These are phyloP conservation scores for Gamarada debralockiae DNA, from an alignment of 495 filamentous ascomycete genomes.

Conservation along the genomic window DNA sequence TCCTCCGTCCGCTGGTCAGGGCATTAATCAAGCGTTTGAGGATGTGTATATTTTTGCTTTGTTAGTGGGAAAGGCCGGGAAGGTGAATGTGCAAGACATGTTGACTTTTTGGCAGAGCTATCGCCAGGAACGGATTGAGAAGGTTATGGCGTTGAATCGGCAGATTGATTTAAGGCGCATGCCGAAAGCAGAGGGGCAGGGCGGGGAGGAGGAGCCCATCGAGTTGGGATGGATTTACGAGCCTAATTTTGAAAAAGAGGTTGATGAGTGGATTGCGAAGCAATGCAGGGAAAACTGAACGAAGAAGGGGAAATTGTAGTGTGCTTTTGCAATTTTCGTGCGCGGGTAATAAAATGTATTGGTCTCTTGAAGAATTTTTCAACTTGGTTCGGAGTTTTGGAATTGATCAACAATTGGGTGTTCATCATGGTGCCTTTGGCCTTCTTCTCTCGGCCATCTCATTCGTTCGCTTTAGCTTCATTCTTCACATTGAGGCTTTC, in stretches of 20 bases:
- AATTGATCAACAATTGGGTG: no score
- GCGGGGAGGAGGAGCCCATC: conserved; percentile 1
- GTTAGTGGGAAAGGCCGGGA: conserved; percentile 7
- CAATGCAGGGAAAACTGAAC: background rate
- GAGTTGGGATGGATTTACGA: conserved; percentile 11
- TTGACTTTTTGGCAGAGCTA: conserved; percentile 15
- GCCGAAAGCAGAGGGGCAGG: conserved; percentile 10
- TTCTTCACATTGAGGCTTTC: no score
- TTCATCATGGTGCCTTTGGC: no score
- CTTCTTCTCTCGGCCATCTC: no score
- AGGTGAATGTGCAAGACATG: conserved; percentile 10
- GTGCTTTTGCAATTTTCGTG: no score
- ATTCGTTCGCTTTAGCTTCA: no score
- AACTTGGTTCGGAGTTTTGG: no score
- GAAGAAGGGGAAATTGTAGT: no score
- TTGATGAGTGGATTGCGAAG: background rate
- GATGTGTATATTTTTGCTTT: conserved; percentile 30
- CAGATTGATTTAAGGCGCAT: conserved; percentile 10
- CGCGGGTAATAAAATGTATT: no score
- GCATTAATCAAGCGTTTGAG: conserved; percentile 35
- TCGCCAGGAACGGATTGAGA: conserved; percentile 9
- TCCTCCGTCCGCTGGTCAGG: conserved; percentile 36
- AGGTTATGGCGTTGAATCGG: conserved; percentile 8
- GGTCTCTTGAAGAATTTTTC: no score
- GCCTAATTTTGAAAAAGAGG: conserved; percentile 8